Percentiles rank a stretch among this genome's conserved stretches.
Evolutionary conservation across 2,329 filamentous ascomycete genomes (phyloP).

Genomic region (Penicillium sp.): DNA sequence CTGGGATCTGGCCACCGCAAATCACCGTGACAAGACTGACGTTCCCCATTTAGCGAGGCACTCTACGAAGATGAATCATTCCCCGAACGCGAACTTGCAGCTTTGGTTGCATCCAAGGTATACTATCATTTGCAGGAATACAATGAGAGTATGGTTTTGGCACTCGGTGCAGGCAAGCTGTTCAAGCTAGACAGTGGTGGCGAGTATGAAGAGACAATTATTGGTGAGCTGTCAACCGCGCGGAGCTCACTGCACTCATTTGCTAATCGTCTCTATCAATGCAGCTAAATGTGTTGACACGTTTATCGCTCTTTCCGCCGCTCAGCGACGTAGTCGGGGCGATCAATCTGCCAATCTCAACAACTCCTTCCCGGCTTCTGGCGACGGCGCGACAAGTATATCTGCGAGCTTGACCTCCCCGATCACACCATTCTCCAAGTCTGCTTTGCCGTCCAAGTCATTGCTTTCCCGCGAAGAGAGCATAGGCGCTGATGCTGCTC

Average conservation of each 20-base stretch:
- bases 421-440: slow-evolving; percentile 92
- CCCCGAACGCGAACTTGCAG: slow-evolving; percentile 86
- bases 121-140: slow-evolving; percentile 99
- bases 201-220: slow-evolving; percentile 98
- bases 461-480: slow-evolving; percentile 77
- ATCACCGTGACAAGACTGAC: slow-evolving; percentile 11
- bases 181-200: slow-evolving; percentile 87
- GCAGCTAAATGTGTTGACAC: slow-evolving; percentile 90
- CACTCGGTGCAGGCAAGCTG: slow-evolving; percentile 85
- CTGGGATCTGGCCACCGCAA: not conserved
- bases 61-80: slow-evolving; percentile 96
- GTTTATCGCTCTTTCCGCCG: slow-evolving; percentile 75
- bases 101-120: slow-evolving; percentile 91
- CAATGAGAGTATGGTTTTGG: slow-evolving; percentile 98
- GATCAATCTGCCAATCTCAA: slow-evolving; percentile 62
- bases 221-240: slow-evolving; percentile 50
- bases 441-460: slow-evolving; percentile 86
- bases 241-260: not conserved
- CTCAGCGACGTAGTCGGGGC: slow-evolving; percentile 47
- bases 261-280: slow-evolving; percentile 4
- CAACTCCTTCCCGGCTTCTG: slow-evolving; percentile 67
- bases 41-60: slow-evolving; percentile 62
- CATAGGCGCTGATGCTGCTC: slow-evolving; percentile 51
- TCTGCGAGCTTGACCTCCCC: slow-evolving; percentile 70
- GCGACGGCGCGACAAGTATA: slow-evolving; percentile 59